Conservation (phyloP, 2,329 filamentous ascomycete species). For the Cercospora zeae-maydis region DNA sequence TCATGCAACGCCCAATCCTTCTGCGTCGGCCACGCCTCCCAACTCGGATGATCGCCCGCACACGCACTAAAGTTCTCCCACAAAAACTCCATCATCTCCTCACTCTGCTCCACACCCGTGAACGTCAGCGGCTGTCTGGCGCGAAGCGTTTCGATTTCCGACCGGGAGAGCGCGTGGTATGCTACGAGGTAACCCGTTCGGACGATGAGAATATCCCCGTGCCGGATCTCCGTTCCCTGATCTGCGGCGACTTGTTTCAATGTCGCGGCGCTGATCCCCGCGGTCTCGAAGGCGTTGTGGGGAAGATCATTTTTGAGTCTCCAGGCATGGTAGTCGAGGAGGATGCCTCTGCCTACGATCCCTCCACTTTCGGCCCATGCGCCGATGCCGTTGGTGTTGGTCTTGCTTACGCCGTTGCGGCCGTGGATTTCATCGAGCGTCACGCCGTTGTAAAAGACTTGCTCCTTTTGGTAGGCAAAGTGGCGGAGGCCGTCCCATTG, state of each 20-base stretch:
- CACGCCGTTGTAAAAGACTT: slow-evolving; percentile 37
- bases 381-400: slow-evolving; percentile 44
- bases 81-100: slow-evolving; percentile 44
- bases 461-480: slow-evolving; percentile 49
- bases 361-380: slow-evolving; percentile 50
- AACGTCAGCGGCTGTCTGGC: slow-evolving; percentile 44
- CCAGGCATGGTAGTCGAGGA: slow-evolving; percentile 54
- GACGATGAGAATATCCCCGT: slow-evolving; percentile 53
- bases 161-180: slow-evolving; percentile 38
- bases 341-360: slow-evolving; percentile 55
- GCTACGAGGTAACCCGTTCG: slow-evolving; percentile 48
- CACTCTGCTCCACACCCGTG: slow-evolving; percentile 48
- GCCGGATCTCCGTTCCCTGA: slow-evolving; percentile 53
- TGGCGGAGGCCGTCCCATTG: slow-evolving; percentile 54
- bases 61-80: slow-evolving; percentile 41
- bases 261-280: slow-evolving; percentile 38
- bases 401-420: slow-evolving; percentile 32
- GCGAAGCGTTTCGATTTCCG: slow-evolving; percentile 39
- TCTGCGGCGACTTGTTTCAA: slow-evolving; percentile 44
- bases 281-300: slow-evolving; percentile 38
- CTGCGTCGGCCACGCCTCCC: slow-evolving; percentile 40
- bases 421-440: slow-evolving; percentile 43
- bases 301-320: slow-evolving; percentile 39
- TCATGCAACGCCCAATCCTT: slow-evolving; percentile 43
- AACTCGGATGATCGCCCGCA: slow-evolving; percentile 39